These are phyloP conservation scores for Eucalyptus cloeziana DNA, from an alignment of 345 rosid species.

Conservation along the genomic window DNA sequence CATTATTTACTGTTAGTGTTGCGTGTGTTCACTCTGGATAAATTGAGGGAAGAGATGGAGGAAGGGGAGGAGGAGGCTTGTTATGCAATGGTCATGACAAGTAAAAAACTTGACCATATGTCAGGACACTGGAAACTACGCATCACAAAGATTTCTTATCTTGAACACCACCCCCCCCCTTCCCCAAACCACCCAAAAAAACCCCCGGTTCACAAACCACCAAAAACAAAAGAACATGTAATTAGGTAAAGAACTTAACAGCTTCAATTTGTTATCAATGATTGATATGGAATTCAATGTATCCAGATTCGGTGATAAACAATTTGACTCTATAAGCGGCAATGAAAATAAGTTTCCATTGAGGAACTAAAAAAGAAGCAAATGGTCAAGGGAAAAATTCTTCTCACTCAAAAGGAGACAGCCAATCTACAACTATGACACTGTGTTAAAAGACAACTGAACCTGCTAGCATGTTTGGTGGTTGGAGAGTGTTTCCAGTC, in stretches of 20 bases:
- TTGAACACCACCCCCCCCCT: background rate
- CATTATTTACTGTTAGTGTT: background rate
- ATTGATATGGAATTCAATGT: conserved; percentile 31
- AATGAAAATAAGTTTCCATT: background rate
- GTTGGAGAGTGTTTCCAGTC: background rate
- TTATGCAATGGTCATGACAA: background rate
- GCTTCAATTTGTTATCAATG: conserved; percentile 36
- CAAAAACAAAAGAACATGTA: too few relatives aligned
- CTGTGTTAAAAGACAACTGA: background rate
- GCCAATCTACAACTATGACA: background rate
- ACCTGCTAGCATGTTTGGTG: background rate
- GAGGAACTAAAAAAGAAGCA: background rate
- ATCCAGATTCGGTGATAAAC: background rate
- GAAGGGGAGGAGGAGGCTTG: background rate
- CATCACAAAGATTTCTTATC: background rate
- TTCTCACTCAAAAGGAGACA: background rate
- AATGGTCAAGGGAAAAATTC: background rate
- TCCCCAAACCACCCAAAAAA: too few relatives aligned
- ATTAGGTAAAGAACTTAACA: conserved; percentile 18
- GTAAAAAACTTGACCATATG: background rate
- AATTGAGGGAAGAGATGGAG: background rate
- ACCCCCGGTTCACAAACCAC: too few relatives aligned
- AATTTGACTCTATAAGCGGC: too few relatives aligned
- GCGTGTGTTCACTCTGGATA: background rate
- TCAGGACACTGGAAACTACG: background rate